Conservation (phyloP, 768 basidiomycete genomes). For the Mycena chlorophos region DNA sequence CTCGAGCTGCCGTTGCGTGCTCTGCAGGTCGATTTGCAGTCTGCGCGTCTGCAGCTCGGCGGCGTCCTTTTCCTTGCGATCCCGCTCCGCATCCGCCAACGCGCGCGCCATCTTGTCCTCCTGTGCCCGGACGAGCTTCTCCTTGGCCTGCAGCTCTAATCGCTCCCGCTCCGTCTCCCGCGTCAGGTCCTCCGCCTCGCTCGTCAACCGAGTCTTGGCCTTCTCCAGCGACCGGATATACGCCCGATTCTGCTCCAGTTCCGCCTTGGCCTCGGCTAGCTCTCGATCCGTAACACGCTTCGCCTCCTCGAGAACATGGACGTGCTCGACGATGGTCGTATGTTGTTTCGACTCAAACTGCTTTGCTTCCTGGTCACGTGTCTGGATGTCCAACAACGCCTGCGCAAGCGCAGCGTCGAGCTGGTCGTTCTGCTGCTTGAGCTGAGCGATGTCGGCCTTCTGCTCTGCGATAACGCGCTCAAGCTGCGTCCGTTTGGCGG, state of each 20-base stretch:
- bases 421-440: constrained; percentile 70
- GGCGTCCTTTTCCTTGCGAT: constrained; percentile 62
- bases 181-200: constrained; percentile 80
- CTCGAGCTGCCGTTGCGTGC: constrained; percentile 52
- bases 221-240: constrained; percentile 89
- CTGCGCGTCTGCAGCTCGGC: constrained; percentile 64
- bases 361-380: constrained; percentile 82
- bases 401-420: constrained; percentile 81
- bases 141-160: constrained; percentile 62
- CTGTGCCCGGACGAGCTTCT: constrained; percentile 62
- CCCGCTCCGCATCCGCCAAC: constrained; percentile 61
- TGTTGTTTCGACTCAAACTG: constrained; percentile 86
- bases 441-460: constrained; percentile 66
- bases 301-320: constrained; percentile 93
- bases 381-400: constrained; percentile 75
- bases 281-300: constrained; percentile 93
- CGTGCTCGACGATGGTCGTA: constrained; percentile 98
- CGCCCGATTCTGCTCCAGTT: constrained; percentile 68
- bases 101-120: constrained; percentile 62
- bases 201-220: constrained; percentile 67
- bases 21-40: constrained; percentile 61
- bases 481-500: constrained; percentile 67
- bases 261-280: constrained; percentile 75
- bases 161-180: constrained; percentile 74
- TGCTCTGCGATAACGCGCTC: constrained; percentile 64